Evolutionary conservation across 768 basidiomycete genomes (phyloP).

Genomic region (Tricholoma matsutake): DNA sequence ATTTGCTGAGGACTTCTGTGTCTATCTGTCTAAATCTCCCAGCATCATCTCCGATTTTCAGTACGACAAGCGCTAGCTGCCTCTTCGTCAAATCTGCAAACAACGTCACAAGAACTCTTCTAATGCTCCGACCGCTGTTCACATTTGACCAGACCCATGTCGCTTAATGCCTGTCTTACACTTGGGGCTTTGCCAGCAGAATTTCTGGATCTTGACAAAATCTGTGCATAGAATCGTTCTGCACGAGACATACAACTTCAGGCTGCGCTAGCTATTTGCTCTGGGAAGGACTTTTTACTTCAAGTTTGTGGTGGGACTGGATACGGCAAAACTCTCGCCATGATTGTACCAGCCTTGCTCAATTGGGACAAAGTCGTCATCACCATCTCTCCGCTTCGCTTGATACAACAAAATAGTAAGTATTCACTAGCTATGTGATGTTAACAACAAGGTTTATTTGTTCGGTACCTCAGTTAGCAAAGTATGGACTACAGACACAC

Average conservation of each 20-base stretch:
- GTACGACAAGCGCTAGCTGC: too few species aligned
- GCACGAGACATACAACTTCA: background rate
- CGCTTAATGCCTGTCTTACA: too few species aligned
- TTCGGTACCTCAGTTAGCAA: background rate
- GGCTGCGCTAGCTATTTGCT: constrained; percentile 6
- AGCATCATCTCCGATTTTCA: too few species aligned
- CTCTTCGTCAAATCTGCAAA: too few species aligned
- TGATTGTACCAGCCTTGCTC: constrained; percentile 13
- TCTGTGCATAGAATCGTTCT: background rate
- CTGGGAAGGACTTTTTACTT: constrained; percentile 17
- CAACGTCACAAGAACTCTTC: too few species aligned
- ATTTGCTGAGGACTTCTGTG: too few species aligned
- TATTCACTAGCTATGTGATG: too few species aligned
- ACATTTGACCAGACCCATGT: too few species aligned
- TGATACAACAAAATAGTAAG: background rate
- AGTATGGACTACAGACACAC: background rate
- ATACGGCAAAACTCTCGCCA: constrained; percentile 24
- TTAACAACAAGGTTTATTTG: background rate
- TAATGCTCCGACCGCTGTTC: too few species aligned
- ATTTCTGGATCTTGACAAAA: too few species aligned
- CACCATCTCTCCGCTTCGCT: background rate
- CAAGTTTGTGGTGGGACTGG: constrained; percentile 26
- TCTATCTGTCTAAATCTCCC: too few species aligned
- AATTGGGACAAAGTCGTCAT: background rate
- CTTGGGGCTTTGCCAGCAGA: too few species aligned